Evolutionary conservation across 2,329 filamentous ascomycete genomes (phyloP).

Genomic region (Diaporthe amygdali): DNA sequence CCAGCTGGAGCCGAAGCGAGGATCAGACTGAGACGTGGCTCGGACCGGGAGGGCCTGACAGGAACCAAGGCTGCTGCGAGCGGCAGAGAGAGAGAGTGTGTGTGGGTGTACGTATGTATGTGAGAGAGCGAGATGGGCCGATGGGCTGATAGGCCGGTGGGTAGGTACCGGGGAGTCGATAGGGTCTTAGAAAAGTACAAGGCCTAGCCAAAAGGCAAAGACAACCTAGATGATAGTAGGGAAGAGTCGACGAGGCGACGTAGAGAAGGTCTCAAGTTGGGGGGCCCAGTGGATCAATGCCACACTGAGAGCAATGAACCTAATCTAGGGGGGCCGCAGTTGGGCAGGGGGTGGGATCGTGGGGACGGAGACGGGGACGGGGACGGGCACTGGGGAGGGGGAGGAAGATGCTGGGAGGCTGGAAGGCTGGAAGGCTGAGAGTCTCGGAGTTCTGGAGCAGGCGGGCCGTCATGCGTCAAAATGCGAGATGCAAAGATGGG

Average conservation of each 20-base stretch:
- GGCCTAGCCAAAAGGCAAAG: conserved; percentile 19
- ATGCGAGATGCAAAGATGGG: conserved; percentile 4
- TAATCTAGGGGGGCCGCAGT: conserved; percentile 18
- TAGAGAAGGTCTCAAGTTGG: conserved; percentile 18
- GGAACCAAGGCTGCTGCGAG: neutral
- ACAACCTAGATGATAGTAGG: conserved; percentile 21
- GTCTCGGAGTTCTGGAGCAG: conserved; percentile 1
- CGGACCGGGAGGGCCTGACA: neutral
- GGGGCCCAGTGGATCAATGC: conserved; percentile 24
- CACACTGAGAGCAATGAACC: conserved; percentile 20
- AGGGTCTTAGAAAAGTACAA: conserved; percentile 21
- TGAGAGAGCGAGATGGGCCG: neutral
- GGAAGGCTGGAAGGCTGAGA: neutral
- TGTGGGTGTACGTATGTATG: neutral
- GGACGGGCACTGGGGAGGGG: too few species aligned
- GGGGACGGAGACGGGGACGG: too few species aligned
- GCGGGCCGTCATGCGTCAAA: conserved; percentile 4
- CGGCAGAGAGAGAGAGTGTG: too few species aligned
- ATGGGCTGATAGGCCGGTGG: neutral
- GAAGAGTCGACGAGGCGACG: conserved; percentile 15
- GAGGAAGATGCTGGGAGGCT: neutral
- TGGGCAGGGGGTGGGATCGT: conserved; percentile 18
- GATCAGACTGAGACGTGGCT: conserved; percentile 17
- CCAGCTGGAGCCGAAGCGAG: conserved; percentile 13
- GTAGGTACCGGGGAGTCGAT: conserved; percentile 18